These are phyloP conservation scores for Solanum gandarillasii DNA, from an alignment of 257 asterid genomes.

Conservation along the genomic window DNA sequence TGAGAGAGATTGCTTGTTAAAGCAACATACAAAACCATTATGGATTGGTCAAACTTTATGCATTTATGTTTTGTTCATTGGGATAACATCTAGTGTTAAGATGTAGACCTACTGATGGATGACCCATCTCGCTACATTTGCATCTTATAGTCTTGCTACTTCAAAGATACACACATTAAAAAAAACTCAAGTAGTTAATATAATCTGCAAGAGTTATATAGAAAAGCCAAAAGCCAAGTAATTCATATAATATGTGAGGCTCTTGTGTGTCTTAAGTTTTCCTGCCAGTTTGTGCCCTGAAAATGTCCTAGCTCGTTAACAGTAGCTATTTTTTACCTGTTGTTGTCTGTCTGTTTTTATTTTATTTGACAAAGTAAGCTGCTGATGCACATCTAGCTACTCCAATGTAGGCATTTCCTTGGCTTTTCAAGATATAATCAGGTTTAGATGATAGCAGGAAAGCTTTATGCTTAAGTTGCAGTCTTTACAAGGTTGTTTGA, in stretches of 20 bases:
- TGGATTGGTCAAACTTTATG: background rate
- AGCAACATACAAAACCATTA: background rate
- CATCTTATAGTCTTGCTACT: background rate
- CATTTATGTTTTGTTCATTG: background rate
- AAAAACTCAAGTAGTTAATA: background rate
- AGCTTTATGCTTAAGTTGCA: background rate
- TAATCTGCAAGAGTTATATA: background rate
- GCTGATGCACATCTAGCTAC: background rate
- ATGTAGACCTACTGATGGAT: background rate
- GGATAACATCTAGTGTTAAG: background rate
- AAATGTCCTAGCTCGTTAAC: background rate
- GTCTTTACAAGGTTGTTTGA: background rate
- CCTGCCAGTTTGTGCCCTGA: background rate
- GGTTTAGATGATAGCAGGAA: background rate
- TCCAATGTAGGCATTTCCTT: background rate
- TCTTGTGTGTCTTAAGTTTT: background rate
- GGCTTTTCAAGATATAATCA: background rate
- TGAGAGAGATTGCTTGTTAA: background rate
- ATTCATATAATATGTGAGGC: background rate
- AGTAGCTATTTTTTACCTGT: background rate
- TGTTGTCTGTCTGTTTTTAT: background rate
- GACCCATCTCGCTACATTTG: background rate
- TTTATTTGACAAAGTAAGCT: background rate
- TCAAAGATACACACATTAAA: background rate
- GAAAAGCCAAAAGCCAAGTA: background rate